Percentiles rank a stretch among this genome's conserved stretches.
These are phyloP conservation scores for Yarrowia phangngaensis DNA, from an alignment of 805 yeast species.

Conservation along the genomic window DNA sequence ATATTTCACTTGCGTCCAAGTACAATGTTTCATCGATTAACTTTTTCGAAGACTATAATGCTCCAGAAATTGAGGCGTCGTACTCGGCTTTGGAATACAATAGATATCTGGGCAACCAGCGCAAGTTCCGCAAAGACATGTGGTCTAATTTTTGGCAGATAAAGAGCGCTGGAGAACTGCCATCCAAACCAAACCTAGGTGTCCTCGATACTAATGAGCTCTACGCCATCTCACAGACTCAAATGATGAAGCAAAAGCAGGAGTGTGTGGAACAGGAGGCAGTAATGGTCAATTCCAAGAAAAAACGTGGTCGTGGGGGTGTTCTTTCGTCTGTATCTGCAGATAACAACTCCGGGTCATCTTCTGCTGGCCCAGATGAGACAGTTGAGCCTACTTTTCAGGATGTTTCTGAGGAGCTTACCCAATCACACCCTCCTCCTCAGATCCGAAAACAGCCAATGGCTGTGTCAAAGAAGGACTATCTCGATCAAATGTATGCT, in stretches of 20 bases:
- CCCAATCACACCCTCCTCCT: conserved; percentile 17
- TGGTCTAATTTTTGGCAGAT: conserved; percentile 40
- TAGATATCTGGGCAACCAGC: conserved; percentile 34
- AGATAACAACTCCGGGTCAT: not conserved
- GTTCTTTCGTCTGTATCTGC: conserved; percentile 2
- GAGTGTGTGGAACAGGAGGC: conserved; percentile 24
- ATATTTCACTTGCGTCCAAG: conserved; percentile 26
- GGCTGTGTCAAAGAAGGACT: conserved; percentile 18
- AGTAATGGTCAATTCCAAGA: conserved; percentile 16
- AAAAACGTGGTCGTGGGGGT: conserved; percentile 12
- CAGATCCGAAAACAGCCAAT: conserved; percentile 22
- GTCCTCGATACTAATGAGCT: conserved; percentile 19
- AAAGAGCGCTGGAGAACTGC: conserved; percentile 24
- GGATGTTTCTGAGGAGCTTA: conserved; percentile 22
- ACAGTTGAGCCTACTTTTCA: conserved; percentile 14
- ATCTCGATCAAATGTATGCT: conserved; percentile 20
- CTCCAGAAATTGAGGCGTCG: conserved; percentile 32
- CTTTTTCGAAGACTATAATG: conserved; percentile 21
- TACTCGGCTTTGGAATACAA: conserved; percentile 34
- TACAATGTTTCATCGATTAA: conserved; percentile 28
- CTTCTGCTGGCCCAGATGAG: conserved; percentile 3
- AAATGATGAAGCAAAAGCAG: conserved; percentile 24
- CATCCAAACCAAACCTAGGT: conserved; percentile 23
- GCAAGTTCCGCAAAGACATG: conserved; percentile 34
- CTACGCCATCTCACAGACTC: conserved; percentile 2